These are phyloP conservation scores for Boehmeria nivea DNA, from an alignment of 306 rosid genomes.

Conservation along the genomic window DNA sequence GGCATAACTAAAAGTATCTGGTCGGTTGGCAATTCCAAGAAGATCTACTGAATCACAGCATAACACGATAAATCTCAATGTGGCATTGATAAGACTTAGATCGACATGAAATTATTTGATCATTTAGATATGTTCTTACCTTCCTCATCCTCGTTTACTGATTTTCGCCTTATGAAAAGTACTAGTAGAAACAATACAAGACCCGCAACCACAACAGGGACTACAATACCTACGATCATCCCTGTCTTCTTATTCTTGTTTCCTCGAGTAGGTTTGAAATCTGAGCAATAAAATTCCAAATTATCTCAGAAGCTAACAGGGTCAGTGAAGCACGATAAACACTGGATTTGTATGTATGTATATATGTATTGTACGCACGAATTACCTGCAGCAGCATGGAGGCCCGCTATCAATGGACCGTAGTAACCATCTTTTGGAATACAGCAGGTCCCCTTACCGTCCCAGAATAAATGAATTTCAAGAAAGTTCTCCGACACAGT, in stretches of 20 bases:
- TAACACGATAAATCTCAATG: too few species aligned
- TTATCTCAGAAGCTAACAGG: background rate
- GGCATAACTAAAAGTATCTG: slow-evolving; percentile 21
- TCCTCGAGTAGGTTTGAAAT: slow-evolving; percentile 9
- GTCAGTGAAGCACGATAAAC: too few species aligned
- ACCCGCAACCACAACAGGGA: slow-evolving; percentile 5
- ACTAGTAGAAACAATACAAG: slow-evolving; percentile 2
- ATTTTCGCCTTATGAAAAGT: slow-evolving; percentile 1
- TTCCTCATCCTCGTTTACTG: slow-evolving; percentile 6
- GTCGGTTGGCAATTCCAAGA: slow-evolving; percentile 14
- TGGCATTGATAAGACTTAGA: too few species aligned
- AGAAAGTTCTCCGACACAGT: slow-evolving; percentile 15
- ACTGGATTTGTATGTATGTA: too few species aligned
- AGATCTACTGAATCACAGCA: slow-evolving; percentile 3
- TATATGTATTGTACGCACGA: background rate
- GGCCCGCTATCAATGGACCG: slow-evolving; percentile 13
- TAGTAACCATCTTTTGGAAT: slow-evolving; percentile 10
- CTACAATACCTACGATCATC: slow-evolving; percentile 17
- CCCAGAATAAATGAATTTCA: slow-evolving; percentile 28
- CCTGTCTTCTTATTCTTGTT: slow-evolving; percentile 1
- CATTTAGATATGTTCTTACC: slow-evolving; percentile 3
- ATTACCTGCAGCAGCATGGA: slow-evolving; percentile 23
- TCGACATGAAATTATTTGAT: too few species aligned
- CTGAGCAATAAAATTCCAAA: background rate
- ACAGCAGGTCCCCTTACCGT: slow-evolving; percentile 25